Percentiles rank a stretch among this genome's conserved stretches.
These are phyloP conservation scores for Ehretia macrophylla DNA, from an alignment of 257 asterid genomes.

Conservation along the genomic window DNA sequence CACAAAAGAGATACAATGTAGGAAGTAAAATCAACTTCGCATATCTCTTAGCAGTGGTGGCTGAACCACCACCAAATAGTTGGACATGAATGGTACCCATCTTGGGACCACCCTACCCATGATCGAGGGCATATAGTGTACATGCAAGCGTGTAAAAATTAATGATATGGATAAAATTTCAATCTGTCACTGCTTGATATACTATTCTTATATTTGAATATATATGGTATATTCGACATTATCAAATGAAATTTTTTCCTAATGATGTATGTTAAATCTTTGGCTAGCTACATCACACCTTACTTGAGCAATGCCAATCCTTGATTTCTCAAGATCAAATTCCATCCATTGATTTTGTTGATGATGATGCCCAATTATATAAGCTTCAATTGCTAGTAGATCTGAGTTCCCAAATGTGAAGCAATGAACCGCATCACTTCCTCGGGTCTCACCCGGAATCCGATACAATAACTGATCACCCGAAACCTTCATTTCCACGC, in stretches of 20 bases:
- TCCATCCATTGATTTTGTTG: conserved; percentile 87
- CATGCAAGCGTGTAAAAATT: background rate
- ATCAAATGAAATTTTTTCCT: background rate
- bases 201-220: background rate
- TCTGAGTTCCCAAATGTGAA: conserved; percentile 86
- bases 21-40: no score
- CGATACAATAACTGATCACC: conserved; percentile 51
- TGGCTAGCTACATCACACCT: conserved; percentile 55
- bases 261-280: conserved; percentile 43
- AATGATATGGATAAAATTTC: no score
- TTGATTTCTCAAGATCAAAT: conserved; percentile 59
- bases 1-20: no score
- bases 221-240: no score
- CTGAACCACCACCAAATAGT: no score
- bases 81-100: no score
- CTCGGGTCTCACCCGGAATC: conserved; percentile 54
- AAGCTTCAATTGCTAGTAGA: conserved; percentile 55
- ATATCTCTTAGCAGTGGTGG: no score
- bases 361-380: conserved; percentile 78
- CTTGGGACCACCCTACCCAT: background rate
- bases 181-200: no score
- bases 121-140: background rate
- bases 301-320: conserved; percentile 73
- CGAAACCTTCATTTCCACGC: conserved; percentile 57
- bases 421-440: conserved; percentile 56